Base-by-base conservation (phyloP, 495 filamentous ascomycete species). In the Hypoxylon rickii region DNA sequence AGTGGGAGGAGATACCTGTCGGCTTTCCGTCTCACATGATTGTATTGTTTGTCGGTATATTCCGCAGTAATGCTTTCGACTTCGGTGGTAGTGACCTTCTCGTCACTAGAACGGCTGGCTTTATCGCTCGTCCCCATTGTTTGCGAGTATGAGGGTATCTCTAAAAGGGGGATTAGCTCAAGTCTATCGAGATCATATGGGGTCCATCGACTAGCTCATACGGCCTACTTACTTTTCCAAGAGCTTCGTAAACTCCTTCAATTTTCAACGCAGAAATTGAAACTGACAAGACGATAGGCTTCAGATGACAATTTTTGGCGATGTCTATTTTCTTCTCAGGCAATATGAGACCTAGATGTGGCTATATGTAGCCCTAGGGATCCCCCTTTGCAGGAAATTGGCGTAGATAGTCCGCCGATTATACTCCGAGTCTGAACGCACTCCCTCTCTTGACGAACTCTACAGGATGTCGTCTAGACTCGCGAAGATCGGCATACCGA, bases 1-100 rank as follows among this genome's bases (percentile, higher is more conserved):
- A 65, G 46, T 0, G 64, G 64, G 11, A 67, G 48, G 10, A 67
- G 57, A 21, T 51, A 55, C 6, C 31, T 55, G 36, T 67, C 64
- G 6, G 51, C 44, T 20, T 67, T 67, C 48, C 57, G 38, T 16
- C 43, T 59, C 1, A 67, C 39, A 4, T n/a, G 53, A 4, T 48
- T 37, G 31, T 49, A 58, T 17, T 64, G 53, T 21, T 41, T 45
- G 5, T 64, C 64, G 5, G 61, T 61, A 31, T 67, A 67, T 15
- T 61, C n/a, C 20, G 38, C 39, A n/a, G 21, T 11, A n/a, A 49
- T 1, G 0, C 45, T 48, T n/a, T 44, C 19, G 13, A 38, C 39
- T 13, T 55, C 17, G 34, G 3, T 34, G 11, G n/a, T 16, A 3
- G 15, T 38, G 34, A 32, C 18, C 3, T 24, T 41, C 10, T 31